A percentile compares a stretch with the other conserved stretches of the same genome.
Conservation (phyloP, 306 rosid genomes). For the Lotus japonicus region DNA sequence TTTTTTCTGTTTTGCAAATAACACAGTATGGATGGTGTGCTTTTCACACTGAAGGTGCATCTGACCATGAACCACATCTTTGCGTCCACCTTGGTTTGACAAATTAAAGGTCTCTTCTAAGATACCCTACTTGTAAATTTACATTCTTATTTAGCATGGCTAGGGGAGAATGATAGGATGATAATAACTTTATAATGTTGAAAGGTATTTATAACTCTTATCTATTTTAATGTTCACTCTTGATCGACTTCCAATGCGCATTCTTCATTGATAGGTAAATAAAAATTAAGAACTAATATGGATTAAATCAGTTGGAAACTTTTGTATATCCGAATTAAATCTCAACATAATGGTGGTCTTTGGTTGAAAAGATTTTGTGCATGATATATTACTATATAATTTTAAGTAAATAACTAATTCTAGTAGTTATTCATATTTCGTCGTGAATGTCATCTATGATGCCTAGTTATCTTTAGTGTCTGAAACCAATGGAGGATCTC, state of each 20-base stretch:
- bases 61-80: conserved; percentile 39
- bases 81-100: conserved; percentile 88
- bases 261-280: background rate
- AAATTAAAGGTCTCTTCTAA: conserved; percentile 66
- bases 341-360: background rate
- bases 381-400: background rate
- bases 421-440: background rate
- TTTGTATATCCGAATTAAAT: background rate
- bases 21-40: conserved; percentile 63
- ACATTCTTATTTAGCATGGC: background rate
- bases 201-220: background rate
- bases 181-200: background rate
- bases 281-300: background rate
- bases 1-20: conserved; percentile 6
- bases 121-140: conserved; percentile 8
- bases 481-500: background rate
- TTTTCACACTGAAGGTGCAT: conserved; percentile 31
- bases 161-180: background rate
- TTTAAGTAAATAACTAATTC: background rate
- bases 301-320: background rate
- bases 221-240: background rate
- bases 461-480: conserved; percentile 1
- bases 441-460: background rate
- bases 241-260: background rate
- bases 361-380: background rate